Conservation (phyloP, 164 flowering plant species). For the Cinnamomum micranthum region DNA sequence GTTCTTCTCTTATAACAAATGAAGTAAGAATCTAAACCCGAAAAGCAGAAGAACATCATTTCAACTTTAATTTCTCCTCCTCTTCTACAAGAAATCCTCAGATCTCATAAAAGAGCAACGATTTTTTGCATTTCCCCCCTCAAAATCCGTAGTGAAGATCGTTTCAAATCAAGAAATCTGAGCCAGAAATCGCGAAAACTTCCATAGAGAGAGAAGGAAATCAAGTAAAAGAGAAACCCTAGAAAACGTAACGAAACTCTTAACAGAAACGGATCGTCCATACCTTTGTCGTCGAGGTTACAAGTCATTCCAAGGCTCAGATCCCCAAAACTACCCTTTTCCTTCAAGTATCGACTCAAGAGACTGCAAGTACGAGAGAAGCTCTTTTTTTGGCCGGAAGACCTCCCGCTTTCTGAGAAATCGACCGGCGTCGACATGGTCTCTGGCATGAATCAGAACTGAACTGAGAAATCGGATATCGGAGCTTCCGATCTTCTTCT, state of each 20-base stretch:
- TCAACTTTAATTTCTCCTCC: too few relatives aligned
- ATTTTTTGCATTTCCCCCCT: background rate
- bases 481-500: background rate
- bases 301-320: constrained; percentile 40
- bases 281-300: constrained; percentile 16
- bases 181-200: background rate
- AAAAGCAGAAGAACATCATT: too few relatives aligned
- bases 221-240: background rate
- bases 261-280: background rate
- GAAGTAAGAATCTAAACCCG: too few relatives aligned
- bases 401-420: constrained; percentile 22
- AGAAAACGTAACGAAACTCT: background rate
- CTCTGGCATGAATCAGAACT: background rate
- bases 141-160: too few relatives aligned
- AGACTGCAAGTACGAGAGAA: constrained; percentile 59
- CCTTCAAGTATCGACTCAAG: constrained; percentile 70
- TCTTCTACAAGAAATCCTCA: background rate
- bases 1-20: too few relatives aligned
- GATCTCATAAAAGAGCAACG: background rate
- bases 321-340: constrained; percentile 50
- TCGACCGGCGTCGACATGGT: constrained; percentile 31
- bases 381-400: constrained; percentile 38
- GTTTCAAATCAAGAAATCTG: background rate
- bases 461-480: background rate
- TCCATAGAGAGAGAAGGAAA: background rate